phyloP scores from a whole-genome alignment of 331 rosid genomes.

The Malus hybrid region DNA sequence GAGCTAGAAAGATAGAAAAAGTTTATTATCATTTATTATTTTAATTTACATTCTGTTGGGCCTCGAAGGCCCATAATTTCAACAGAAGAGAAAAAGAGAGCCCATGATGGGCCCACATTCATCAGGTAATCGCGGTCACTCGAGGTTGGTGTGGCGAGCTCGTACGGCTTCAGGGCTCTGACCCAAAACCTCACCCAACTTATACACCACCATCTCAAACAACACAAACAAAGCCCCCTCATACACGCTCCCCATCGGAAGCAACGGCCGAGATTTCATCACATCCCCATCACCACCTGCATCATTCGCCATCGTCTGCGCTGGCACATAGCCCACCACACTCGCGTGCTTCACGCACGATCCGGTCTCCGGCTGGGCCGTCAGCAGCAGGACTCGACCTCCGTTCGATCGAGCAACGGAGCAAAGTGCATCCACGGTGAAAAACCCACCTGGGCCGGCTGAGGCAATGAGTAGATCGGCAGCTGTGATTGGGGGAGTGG shows the following conservation, averaged over 20 bases:
- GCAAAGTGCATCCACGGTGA: slow-evolving; percentile 83
- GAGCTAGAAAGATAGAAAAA: background rate
- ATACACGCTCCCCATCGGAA: slow-evolving; percentile 86
- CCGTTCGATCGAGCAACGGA: slow-evolving; percentile 51
- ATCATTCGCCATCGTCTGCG: slow-evolving; percentile 92
- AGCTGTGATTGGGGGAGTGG: slow-evolving; percentile 64
- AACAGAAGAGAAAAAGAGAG: background rate
- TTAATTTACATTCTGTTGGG: background rate
- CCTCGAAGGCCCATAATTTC: background rate
- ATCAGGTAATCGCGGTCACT: slow-evolving; percentile 14
- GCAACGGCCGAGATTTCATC: slow-evolving; percentile 51
- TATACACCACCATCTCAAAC: slow-evolving; percentile 81
- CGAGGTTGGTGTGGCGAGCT: slow-evolving; percentile 82
- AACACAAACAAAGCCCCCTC: slow-evolving; percentile 83
- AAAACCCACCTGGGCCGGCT: slow-evolving; percentile 88
- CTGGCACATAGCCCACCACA: slow-evolving; percentile 68
- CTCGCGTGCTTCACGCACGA: slow-evolving; percentile 59
- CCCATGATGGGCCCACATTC: background rate
- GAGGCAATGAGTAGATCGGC: slow-evolving; percentile 72
- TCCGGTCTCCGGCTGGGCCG: slow-evolving; percentile 78
- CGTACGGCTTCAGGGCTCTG: slow-evolving; percentile 69
- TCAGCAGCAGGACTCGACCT: slow-evolving; percentile 63
- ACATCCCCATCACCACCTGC: slow-evolving; percentile 15
- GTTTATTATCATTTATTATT: background rate
- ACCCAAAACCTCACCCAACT: slow-evolving; percentile 53